A percentile compares a stretch with the other conserved stretches of the same genome.
Conservation (phyloP, 2,329 filamentous ascomycete species). For the Pseudogymnoascus sp. region DNA sequence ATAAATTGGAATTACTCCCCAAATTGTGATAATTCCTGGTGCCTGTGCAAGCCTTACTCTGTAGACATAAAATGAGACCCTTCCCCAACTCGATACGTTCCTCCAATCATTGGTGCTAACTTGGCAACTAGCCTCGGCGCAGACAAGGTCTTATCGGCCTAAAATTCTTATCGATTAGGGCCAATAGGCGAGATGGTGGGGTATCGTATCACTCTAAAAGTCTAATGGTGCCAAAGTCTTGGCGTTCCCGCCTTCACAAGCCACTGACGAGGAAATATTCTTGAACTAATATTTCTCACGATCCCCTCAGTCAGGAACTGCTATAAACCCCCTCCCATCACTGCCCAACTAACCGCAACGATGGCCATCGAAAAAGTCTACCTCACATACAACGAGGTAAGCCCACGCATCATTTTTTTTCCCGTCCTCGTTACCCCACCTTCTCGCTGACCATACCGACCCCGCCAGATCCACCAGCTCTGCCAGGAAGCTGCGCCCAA, state of each 20-base stretch:
- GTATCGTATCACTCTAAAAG: not conserved
- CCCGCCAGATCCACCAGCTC: slow-evolving; percentile 80
- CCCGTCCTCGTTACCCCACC: slow-evolving; percentile 11
- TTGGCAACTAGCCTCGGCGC: not conserved
- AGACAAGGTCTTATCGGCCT: not conserved
- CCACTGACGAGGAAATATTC: slow-evolving; percentile 6
- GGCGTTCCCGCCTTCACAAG: not conserved
- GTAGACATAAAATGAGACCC: not conserved
- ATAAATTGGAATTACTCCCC: not conserved
- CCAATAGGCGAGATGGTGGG: slow-evolving; percentile 7
- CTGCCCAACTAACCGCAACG: slow-evolving; percentile 29
- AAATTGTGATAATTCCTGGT: not conserved
- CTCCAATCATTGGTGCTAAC: not conserved
- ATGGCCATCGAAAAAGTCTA: slow-evolving; percentile 76
- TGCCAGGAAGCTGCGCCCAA: slow-evolving; percentile 76
- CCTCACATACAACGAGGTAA: slow-evolving; percentile 85
- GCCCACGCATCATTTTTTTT: slow-evolving; percentile 23
- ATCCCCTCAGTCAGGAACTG: not conserved
- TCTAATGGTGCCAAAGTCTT: slow-evolving; percentile 1
- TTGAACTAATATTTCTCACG: slow-evolving; percentile 3
- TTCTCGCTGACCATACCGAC: slow-evolving; percentile 6
- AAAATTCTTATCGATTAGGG: slow-evolving; percentile 5
- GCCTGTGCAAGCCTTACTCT: not conserved
- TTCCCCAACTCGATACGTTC: not conserved
- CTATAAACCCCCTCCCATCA: not conserved